Evolutionary conservation across 352 stramenopile genomes (phyloP), one percentile per base, ranked within the genome.

Genomic region (Phytophthora brassicae): DNA sequence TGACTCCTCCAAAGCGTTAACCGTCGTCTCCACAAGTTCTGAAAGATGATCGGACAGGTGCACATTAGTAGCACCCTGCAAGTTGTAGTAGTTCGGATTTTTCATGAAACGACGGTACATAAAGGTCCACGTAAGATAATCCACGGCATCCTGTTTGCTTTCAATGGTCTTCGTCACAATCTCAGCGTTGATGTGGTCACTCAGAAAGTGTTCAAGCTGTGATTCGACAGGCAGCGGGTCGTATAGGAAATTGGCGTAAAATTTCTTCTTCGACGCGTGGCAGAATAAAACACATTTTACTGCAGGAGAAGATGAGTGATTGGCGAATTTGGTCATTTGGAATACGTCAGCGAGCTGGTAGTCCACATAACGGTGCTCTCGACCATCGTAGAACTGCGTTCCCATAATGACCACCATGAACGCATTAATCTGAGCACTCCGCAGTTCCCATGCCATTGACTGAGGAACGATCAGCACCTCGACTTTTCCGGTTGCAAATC

Each of bases 31-130:
- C 26, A 99, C 94, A 60, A 99, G 90, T 68, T 99, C 97, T 41
- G 96, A 99, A 47, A 99, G 78, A 64, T 99, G 97, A 69, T 99
- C 97, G 44, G 94, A 99, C 22, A 99, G 67, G 62, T 99, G 86
- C 0, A 89, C 79, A 12, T 90, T 91, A 6, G 84, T 93, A 12
- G 80, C 94, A 16, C 96, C 97, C 50, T 96, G 85, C 43, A 99
- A 75, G 59, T 98, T 97, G 86, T 99, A 99, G 75, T 99, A 99
- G 56, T 99, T 99, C 3, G 98, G 98, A 77, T 99, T 99, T 75
- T 99, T 98, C 50, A 96, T 89, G 28, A 99, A 74, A 8, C 98
- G 92, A 5, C 97, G 90, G 74, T 99, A 99, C 79, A 99, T 95
- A 51, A 99, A 98, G 2, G 97, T 99, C 98, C 98, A 99, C 36